phyloP scores from a whole-genome alignment of 1,139 yeast genomes.

The Taphrina wiesneri region DNA sequence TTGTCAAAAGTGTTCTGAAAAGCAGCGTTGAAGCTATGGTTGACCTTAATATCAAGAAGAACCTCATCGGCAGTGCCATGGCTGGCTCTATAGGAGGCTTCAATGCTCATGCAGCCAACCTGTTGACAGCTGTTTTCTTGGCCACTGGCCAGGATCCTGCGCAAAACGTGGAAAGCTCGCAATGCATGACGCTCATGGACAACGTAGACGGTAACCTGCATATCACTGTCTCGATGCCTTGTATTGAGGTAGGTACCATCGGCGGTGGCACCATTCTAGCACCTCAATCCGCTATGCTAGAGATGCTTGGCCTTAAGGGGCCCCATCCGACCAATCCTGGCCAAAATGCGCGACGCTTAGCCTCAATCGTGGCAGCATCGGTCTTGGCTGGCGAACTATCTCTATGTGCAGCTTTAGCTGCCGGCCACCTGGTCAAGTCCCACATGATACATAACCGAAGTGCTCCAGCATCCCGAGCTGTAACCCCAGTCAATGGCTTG shows the following conservation, averaged over 20 bases:
- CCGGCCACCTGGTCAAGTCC: slow-evolving; percentile 96
- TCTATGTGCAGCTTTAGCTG: slow-evolving; percentile 91
- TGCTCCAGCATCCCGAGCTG: slow-evolving; percentile 20
- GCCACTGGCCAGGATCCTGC: slow-evolving; percentile 78
- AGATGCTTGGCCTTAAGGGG: slow-evolving; percentile 89
- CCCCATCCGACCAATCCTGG: slow-evolving; percentile 95
- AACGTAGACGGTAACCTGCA: slow-evolving; percentile 75
- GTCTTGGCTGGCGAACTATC: slow-evolving; percentile 97
- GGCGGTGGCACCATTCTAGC: slow-evolving; percentile 98
- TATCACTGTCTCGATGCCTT: slow-evolving; percentile 96
- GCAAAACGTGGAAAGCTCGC: slow-evolving; percentile 85
- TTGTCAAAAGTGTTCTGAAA: slow-evolving; percentile 78
- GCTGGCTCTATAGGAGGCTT: slow-evolving; percentile 98
- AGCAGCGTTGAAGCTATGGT: slow-evolving; percentile 91
- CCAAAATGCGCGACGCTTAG: slow-evolving; percentile 89
- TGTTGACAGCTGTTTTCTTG: slow-evolving; percentile 87
- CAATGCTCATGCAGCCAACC: slow-evolving; percentile 96
- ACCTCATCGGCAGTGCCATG: slow-evolving; percentile 94
- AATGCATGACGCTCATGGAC: slow-evolving; percentile 94
- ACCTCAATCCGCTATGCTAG: slow-evolving; percentile 96
- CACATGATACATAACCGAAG: slow-evolving; percentile 92
- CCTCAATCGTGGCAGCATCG: slow-evolving; percentile 90
- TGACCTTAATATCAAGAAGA: slow-evolving; percentile 82
- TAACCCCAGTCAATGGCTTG: slow-evolving; percentile 25
- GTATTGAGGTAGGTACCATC: slow-evolving; percentile 97